Evolutionary conservation across 2,329 filamentous ascomycete species (phyloP).

Genomic region (Beauveria medogensis): DNA sequence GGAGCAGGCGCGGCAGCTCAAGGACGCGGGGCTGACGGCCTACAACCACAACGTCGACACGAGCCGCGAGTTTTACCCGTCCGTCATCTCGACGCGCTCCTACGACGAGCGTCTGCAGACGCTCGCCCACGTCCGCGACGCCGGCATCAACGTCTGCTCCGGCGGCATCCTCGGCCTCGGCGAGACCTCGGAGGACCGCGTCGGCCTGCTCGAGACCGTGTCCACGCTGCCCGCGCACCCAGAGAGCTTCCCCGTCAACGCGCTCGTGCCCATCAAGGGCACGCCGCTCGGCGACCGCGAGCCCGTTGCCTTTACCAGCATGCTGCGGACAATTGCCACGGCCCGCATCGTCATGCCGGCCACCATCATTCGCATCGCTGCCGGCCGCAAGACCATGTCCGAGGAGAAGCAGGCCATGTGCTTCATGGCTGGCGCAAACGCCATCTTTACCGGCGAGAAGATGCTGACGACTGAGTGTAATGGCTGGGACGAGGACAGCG

Average conservation of each 20-base stretch:
- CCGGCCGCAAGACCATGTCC: slow-evolving; percentile 72
- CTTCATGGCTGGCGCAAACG: slow-evolving; percentile 86
- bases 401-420: slow-evolving; percentile 86
- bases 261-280: slow-evolving; percentile 82
- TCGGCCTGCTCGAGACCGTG: slow-evolving; percentile 77
- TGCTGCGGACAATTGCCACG: slow-evolving; percentile 76
- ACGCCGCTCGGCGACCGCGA: slow-evolving; percentile 72
- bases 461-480: slow-evolving; percentile 91
- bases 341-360: slow-evolving; percentile 75
- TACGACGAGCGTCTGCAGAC: slow-evolving; percentile 85
- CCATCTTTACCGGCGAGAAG: slow-evolving; percentile 92
- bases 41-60: slow-evolving; percentile 96
- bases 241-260: slow-evolving; percentile 87
- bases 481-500: slow-evolving; percentile 81
- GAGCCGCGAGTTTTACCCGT: slow-evolving; percentile 79
- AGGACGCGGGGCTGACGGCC: slow-evolving; percentile 75
- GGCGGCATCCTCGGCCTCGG: slow-evolving; percentile 83
- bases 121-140: slow-evolving; percentile 70
- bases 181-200: slow-evolving; percentile 68
- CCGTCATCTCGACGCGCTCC: slow-evolving; percentile 73
- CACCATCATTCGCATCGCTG: slow-evolving; percentile 81
- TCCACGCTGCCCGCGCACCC: slow-evolving; percentile 74
- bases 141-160: slow-evolving; percentile 83
- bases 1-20: slow-evolving; percentile 72
- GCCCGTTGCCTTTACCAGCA: slow-evolving; percentile 66